Percentiles rank a stretch among this genome's conserved stretches.
Conservation (phyloP, 2,329 filamentous ascomycete genomes). For the Geoglossum cookeanum region DNA sequence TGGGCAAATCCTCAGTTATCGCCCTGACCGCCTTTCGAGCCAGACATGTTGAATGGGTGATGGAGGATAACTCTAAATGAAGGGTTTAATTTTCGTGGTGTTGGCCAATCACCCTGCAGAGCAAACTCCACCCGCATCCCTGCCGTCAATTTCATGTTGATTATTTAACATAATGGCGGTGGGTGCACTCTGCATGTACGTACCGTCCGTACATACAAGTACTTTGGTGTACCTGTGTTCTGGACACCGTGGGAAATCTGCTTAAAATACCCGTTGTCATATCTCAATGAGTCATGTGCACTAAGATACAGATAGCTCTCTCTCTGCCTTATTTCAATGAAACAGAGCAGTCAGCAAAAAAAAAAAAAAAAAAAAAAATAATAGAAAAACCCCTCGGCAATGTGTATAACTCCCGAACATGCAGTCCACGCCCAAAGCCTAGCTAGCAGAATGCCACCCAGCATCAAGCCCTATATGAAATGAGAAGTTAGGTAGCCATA, state of each 20-base stretch:
- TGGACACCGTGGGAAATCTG: too few species aligned
- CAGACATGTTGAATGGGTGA: not conserved
- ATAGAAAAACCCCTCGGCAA: not conserved
- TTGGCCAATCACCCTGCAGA: not conserved
- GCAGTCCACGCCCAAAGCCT: not conserved
- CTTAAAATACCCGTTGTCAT: not conserved
- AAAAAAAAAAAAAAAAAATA: not conserved
- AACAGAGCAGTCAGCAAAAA: not conserved
- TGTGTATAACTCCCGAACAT: not conserved
- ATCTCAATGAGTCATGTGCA: not conserved
- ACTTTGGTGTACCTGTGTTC: too few species aligned
- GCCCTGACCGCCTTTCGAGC: constrained; percentile 1
- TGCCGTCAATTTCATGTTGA: not conserved
- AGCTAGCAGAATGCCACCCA: not conserved
- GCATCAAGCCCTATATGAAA: not conserved
- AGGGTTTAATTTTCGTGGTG: too few species aligned
- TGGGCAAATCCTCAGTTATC: not conserved
- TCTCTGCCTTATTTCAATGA: not conserved
- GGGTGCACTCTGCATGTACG: not conserved
- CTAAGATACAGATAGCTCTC: not conserved
- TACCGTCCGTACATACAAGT: too few species aligned
- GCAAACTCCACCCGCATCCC: not conserved
- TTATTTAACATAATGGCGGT: not conserved
- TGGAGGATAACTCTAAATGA: too few species aligned
- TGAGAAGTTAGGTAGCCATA: too few species aligned